These are phyloP conservation scores for Coprinopsis sp. DNA, from an alignment of 768 basidiomycete species.

Conservation along the genomic window DNA sequence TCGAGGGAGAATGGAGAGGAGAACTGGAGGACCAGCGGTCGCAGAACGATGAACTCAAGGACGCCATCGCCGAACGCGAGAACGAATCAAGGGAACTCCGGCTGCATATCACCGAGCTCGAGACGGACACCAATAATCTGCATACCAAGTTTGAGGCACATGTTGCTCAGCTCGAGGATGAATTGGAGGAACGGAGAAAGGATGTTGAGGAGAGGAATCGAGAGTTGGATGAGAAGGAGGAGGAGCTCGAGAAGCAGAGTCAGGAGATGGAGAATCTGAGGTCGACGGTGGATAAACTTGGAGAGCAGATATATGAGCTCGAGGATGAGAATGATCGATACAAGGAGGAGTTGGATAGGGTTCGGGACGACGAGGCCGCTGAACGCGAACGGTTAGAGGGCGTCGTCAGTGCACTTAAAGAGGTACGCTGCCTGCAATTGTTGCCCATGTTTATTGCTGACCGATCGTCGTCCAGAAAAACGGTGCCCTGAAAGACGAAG, in stretches of 20 bases:
- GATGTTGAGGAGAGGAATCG: conserved; percentile 64
- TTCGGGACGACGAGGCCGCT: conserved; percentile 69
- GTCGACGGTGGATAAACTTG: conserved; percentile 73
- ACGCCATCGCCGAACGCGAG: conserved; percentile 77
- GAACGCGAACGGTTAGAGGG: conserved; percentile 67
- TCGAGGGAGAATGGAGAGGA: conserved; percentile 83
- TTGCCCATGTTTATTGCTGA: background rate
- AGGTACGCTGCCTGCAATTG: conserved; percentile 41
- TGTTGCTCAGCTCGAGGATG: conserved; percentile 70
- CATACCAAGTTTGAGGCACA: conserved; percentile 72
- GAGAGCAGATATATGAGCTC: conserved; percentile 74
- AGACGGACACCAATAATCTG: conserved; percentile 64
- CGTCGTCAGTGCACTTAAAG: conserved; percentile 71
- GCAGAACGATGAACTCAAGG: conserved; percentile 75
- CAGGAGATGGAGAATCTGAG: conserved; percentile 69
- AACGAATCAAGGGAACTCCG: conserved; percentile 72
- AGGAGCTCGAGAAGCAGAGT: conserved; percentile 76
- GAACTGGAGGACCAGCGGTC: conserved; percentile 79
- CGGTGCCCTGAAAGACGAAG: conserved; percentile 52
- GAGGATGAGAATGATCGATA: conserved; percentile 66
- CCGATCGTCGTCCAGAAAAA: conserved; percentile 53
- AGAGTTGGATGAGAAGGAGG: conserved; percentile 70
- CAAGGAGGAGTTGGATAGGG: conserved; percentile 13
- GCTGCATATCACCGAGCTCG: conserved; percentile 69
- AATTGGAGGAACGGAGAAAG: conserved; percentile 73